phyloP scores from a whole-genome alignment of 2,329 filamentous ascomycete genomes.

The Colletotrichum lupini region DNA sequence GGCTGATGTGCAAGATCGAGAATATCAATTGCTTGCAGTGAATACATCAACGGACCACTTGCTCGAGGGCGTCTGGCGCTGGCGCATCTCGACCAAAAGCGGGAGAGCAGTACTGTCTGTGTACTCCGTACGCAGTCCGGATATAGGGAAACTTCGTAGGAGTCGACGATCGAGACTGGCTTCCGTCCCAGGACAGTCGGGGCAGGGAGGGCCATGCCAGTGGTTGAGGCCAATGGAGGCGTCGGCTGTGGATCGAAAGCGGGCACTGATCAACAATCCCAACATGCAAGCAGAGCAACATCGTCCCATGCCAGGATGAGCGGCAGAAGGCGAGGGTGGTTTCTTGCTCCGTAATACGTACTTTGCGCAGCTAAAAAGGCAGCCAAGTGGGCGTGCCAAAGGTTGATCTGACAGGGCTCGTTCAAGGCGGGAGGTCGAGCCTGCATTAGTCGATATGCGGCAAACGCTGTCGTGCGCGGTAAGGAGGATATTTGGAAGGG shows the following conservation, averaged over 20 bases:
- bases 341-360: neutral
- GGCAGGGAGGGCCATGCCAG: conserved; percentile 11
- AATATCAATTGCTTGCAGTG: neutral
- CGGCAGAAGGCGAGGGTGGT: conserved; percentile 10
- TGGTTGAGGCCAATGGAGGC: conserved; percentile 25
- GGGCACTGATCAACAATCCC: conserved; percentile 18
- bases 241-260: neutral
- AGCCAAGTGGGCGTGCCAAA: neutral
- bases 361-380: neutral
- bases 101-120: neutral
- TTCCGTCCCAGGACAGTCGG: conserved; percentile 17
- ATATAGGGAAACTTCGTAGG: neutral
- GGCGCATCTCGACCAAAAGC: neutral
- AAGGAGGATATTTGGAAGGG: neutral
- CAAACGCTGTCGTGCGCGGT: conserved; percentile 6
- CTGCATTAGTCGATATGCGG: conserved; percentile 25
- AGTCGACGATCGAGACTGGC: conserved; percentile 26
- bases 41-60: neutral
- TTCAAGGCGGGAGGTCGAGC: conserved; percentile 12
- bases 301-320: conserved; percentile 26
- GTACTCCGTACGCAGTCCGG: too few relatives aligned
- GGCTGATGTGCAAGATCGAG: neutral
- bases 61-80: neutral
- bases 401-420: conserved; percentile 15
- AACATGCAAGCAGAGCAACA: conserved; percentile 25